These are phyloP conservation scores for Ajuga chamaepitys DNA, from an alignment of 257 asterid genomes.

Conservation along the genomic window DNA sequence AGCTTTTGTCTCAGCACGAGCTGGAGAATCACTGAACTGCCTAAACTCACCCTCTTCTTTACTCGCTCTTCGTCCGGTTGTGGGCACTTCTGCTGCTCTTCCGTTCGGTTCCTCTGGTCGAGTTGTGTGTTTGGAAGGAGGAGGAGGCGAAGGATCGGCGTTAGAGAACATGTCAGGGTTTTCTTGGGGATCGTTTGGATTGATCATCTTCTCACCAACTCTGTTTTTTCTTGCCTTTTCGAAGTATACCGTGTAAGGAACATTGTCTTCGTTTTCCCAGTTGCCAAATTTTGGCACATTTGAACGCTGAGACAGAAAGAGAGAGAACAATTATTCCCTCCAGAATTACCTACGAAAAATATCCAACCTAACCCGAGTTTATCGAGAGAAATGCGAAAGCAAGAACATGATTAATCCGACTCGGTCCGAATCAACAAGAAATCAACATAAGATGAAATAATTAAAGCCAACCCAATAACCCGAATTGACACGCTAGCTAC, in stretches of 20 bases:
- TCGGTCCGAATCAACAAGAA: too few relatives aligned
- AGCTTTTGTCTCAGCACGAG: conserved; percentile 24
- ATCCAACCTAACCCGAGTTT: too few relatives aligned
- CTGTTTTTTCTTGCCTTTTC: conserved; percentile 62
- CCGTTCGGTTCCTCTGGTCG: conserved; percentile 29
- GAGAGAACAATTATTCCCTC: not conserved
- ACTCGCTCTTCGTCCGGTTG: conserved; percentile 26
- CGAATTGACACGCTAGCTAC: too few relatives aligned
- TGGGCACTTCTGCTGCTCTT: conserved; percentile 22
- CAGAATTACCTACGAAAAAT: not conserved
- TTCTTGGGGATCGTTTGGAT: conserved; percentile 75
- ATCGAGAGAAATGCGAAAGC: too few relatives aligned
- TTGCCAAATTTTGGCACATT: conserved; percentile 72
- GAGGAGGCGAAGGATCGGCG: conserved; percentile 22
- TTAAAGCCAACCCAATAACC: too few relatives aligned
- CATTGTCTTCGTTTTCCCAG: conserved; percentile 63
- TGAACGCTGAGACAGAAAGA: conserved; percentile 36
- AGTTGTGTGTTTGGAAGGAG: conserved; percentile 21
- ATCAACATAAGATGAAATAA: too few relatives aligned
- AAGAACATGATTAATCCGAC: too few relatives aligned
- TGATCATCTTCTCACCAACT: conserved; percentile 68
- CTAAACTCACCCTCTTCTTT: conserved; percentile 36
- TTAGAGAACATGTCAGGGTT: conserved; percentile 49
- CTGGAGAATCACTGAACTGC: conserved; percentile 34
- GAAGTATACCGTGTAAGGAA: conserved; percentile 67